Conservation (phyloP, 2,329 filamentous ascomycete species). For the Aureobasidium lini region DNA sequence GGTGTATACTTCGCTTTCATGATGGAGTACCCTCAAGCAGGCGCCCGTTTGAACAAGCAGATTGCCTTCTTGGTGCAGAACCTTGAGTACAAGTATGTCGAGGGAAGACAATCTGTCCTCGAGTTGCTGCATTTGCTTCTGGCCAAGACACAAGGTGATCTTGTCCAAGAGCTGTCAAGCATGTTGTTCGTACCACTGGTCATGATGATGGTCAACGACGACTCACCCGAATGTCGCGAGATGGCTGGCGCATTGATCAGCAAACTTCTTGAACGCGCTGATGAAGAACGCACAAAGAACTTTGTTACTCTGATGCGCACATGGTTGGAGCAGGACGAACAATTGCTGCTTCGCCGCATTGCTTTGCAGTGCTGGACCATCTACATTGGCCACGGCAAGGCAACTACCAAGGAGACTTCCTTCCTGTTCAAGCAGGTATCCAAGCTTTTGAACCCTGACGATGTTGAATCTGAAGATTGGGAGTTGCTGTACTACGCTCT, state of each 20-base stretch:
- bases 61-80: constrained; percentile 84
- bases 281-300: constrained; percentile 61
- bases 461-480: constrained; percentile 52
- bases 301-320: constrained; percentile 61
- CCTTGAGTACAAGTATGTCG: constrained; percentile 79
- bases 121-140: constrained; percentile 84
- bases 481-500: constrained; percentile 70
- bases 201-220: constrained; percentile 80
- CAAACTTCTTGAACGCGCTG: constrained; percentile 70
- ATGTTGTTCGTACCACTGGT: constrained; percentile 82
- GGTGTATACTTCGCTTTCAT: constrained; percentile 92
- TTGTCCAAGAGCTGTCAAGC: constrained; percentile 72
- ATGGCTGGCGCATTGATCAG: constrained; percentile 74
- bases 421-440: constrained; percentile 47
- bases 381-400: constrained; percentile 63
- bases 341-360: constrained; percentile 61
- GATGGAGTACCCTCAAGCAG: constrained; percentile 87
- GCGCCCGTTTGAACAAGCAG: constrained; percentile 81
- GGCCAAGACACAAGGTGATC: constrained; percentile 72
- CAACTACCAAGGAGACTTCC: constrained; percentile 60
- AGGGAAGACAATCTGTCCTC: constrained; percentile 86
- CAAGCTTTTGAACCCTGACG: constrained; percentile 43
- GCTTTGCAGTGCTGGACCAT: constrained; percentile 75
- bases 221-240: constrained; percentile 74
- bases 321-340: constrained; percentile 71